Percentiles rank a stretch among this genome's conserved stretches.
These are phyloP conservation scores for Colletotrichum nymphaeae DNA, from an alignment of 2,329 filamentous ascomycete species.

Conservation along the genomic window DNA sequence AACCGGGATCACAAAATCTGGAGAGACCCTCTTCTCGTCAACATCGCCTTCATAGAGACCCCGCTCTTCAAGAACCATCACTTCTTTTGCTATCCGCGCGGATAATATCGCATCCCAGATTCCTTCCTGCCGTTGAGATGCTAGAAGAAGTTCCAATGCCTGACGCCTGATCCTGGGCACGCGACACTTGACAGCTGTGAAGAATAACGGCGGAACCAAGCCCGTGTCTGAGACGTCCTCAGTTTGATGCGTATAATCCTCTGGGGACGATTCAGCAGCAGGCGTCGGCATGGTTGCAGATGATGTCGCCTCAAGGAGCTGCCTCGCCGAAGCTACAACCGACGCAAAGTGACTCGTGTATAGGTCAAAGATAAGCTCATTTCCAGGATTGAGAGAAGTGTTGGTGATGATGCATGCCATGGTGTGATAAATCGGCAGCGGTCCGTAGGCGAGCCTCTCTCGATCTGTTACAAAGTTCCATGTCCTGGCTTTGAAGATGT, in stretches of 20 bases:
- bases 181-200: constrained; percentile 59
- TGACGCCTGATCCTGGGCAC: constrained; percentile 51
- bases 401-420: constrained; percentile 56
- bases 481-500: constrained; percentile 37
- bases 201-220: constrained; percentile 58
- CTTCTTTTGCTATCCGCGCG: constrained; percentile 46
- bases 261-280: background rate
- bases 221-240: constrained; percentile 54
- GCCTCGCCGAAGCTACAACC: constrained; percentile 40
- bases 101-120: constrained; percentile 52
- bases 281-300: background rate
- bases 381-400: constrained; percentile 43
- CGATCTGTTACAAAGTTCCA: constrained; percentile 34
- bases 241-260: constrained; percentile 39
- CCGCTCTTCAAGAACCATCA: constrained; percentile 53
- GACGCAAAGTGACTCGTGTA: constrained; percentile 45
- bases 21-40: constrained; percentile 15
- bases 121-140: constrained; percentile 49
- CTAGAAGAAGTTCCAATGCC: constrained; percentile 47
- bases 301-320: background rate
- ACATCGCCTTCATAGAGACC: constrained; percentile 37
- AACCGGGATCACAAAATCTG: background rate
- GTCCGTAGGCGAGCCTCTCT: constrained; percentile 8
- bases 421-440: constrained; percentile 52
- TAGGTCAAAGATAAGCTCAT: constrained; percentile 51